phyloP scores from a whole-genome alignment of 345 rosid genomes.

The Ceriops tagal region DNA sequence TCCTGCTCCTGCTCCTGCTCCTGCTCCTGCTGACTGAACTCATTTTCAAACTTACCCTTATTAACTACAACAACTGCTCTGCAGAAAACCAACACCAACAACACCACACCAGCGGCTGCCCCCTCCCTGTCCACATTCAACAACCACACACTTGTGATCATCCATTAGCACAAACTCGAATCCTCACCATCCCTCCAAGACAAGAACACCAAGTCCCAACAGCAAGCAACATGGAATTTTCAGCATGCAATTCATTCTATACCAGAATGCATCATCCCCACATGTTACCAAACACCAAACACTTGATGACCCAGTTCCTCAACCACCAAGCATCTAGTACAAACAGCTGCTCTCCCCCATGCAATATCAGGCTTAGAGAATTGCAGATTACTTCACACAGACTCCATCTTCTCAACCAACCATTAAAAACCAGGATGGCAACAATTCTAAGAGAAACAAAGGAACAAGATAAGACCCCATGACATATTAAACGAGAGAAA shows the following conservation, averaged over 20 bases:
- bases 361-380: slow-evolving; percentile 13
- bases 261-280: slow-evolving; percentile 25
- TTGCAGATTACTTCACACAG: slow-evolving; percentile 15
- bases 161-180: slow-evolving; percentile 48
- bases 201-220: slow-evolving; percentile 43
- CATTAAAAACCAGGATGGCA: slow-evolving; percentile 10
- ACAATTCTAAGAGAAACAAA: not conserved
- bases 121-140: slow-evolving; percentile 68
- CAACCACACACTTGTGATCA: slow-evolving; percentile 66
- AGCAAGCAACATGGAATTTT: slow-evolving; percentile 34
- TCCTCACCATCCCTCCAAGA: slow-evolving; percentile 44
- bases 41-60: slow-evolving; percentile 47
- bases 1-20: slow-evolving; percentile 63
- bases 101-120: slow-evolving; percentile 48
- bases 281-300: slow-evolving; percentile 23
- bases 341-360: slow-evolving; percentile 23
- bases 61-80: slow-evolving; percentile 43
- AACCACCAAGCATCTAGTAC: slow-evolving; percentile 29
- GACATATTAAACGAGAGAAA: not conserved
- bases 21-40: slow-evolving; percentile 69
- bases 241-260: slow-evolving; percentile 39
- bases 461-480: not conserved
- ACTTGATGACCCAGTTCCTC: slow-evolving; percentile 23
- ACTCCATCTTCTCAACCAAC: slow-evolving; percentile 21
- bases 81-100: slow-evolving; percentile 37